Evolutionary conservation across 164 flowering plant genomes (phyloP).

Genomic region (Liquidambar formosana): DNA sequence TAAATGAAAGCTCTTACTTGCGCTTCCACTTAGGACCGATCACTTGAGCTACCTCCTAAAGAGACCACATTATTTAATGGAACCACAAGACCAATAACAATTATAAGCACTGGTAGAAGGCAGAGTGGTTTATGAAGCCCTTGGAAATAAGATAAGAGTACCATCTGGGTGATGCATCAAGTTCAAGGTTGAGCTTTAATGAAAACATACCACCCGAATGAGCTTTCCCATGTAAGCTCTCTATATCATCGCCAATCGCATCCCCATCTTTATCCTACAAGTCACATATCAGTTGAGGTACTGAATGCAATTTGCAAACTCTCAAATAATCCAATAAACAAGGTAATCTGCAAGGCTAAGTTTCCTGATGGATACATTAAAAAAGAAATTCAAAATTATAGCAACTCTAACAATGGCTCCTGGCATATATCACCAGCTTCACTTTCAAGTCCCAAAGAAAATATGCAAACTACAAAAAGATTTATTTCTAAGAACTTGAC

Average conservation of each 20-base stretch:
- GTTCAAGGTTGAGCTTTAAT: conserved; percentile 5
- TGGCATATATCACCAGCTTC: no score
- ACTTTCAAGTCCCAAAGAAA: no score
- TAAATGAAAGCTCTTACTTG: conserved; percentile 48
- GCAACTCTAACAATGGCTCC: no score
- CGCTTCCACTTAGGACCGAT: conserved; percentile 66
- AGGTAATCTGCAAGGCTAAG: no score
- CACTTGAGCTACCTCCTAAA: conserved; percentile 36
- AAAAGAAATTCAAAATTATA: no score
- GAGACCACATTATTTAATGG: conserved; percentile 27
- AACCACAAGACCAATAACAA: conserved; percentile 27
- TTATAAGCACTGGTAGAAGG: neutral
- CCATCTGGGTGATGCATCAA: neutral
- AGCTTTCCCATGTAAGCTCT: conserved; percentile 53
- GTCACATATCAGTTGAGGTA: neutral
- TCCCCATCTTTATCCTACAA: conserved; percentile 44
- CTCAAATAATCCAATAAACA: no score
- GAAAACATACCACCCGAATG: conserved; percentile 36
- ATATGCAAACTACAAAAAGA: no score
- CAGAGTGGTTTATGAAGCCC: neutral
- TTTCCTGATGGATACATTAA: no score
- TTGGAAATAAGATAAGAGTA: neutral
- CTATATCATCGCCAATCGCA: conserved; percentile 43
- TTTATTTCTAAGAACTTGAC: no score
- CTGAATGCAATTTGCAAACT: neutral